Evolutionary conservation across 2,329 filamentous ascomycete genomes (phyloP), one percentile per base, ranked within the genome.

Genomic region (Sclerotinia nivalis): DNA sequence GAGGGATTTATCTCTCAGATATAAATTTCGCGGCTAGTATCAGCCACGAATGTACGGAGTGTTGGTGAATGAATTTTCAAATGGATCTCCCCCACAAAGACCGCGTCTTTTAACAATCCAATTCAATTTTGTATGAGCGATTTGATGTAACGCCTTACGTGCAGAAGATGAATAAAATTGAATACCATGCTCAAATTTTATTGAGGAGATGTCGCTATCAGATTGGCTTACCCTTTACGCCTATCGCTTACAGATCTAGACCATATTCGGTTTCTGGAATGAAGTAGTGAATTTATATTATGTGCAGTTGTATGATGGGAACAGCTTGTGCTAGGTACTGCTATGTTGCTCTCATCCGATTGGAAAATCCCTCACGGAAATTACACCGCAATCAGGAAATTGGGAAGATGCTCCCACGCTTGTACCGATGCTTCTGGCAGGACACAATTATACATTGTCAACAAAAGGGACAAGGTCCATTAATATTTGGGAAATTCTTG

Each of bases 1-100:
- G 61, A 65, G 61, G 61, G 61, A 65, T 65, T 65, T 65, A 52
- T 64, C 49, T 47, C n/a, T 18, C 60, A 64, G 60, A 40, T 52
- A 40, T 64, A 9, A 52, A 50, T 64, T 60, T 45, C 13, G 58
- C 40, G 10, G 40, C 58, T 31, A 45, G 43, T 25, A 31, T 22
- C 28, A 50, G 45, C 18, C 55, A n/a, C 10, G 31, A 40, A n/a
- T n/a, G 22, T 25, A 43, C 31, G 60, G 22, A 25, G 13, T 64
- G 34, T 34, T 22, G 22, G 22, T 50, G 20, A 40, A 25, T 64
- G 31, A 34, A 40, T 25, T 43, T 43, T 6, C 40, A 43, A 43
- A 43, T 37, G 47, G 15, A 10, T 59, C 40, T 20, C 31, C 60
- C 34, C 45, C 4, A 61, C 59, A 61, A 43, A 47, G 45, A 37